phyloP scores from a whole-genome alignment of 768 basidiomycete species.

The Piloderma croceum region DNA sequence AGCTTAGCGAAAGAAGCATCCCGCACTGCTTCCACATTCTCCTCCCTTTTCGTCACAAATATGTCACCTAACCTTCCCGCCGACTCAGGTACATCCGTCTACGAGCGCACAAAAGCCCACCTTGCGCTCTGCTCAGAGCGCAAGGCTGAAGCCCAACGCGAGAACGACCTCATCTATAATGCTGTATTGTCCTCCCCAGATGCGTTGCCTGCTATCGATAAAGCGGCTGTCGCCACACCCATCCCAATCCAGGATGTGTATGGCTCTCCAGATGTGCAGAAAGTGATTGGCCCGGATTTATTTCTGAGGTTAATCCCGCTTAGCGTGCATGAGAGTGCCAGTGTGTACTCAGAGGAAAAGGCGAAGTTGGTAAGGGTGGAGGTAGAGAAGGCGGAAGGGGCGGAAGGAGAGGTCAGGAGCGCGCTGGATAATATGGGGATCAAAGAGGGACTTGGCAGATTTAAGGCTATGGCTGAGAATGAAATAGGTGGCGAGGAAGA shows the following conservation, averaged over 20 bases:
- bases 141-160: slow-evolving; percentile 69
- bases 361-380: slow-evolving; percentile 89
- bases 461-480: slow-evolving; percentile 65
- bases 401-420: slow-evolving; percentile 74
- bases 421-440: slow-evolving; percentile 80
- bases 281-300: slow-evolving; percentile 88
- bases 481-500: slow-evolving; percentile 58
- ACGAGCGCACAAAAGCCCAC: slow-evolving; percentile 81
- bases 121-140: slow-evolving; percentile 71
- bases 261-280: slow-evolving; percentile 83
- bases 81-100: slow-evolving; percentile 75
- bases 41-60: slow-evolving; percentile 62
- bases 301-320: slow-evolving; percentile 85
- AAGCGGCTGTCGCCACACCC: slow-evolving; percentile 72
- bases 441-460: slow-evolving; percentile 62
- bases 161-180: slow-evolving; percentile 98
- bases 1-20: slow-evolving; percentile 77
- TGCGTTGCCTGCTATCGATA: slow-evolving; percentile 76
- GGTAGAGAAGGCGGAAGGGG: slow-evolving; percentile 79
- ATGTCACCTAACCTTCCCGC: slow-evolving; percentile 79
- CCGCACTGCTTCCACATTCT: slow-evolving; percentile 62
- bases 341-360: slow-evolving; percentile 97
- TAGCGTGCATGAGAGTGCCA: slow-evolving; percentile 92
- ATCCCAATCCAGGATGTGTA: slow-evolving; percentile 95
- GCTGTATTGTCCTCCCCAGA: slow-evolving; percentile 78